A percentile compares a stretch with the other conserved stretches of the same genome.
phyloP scores from a whole-genome alignment of 148 eudicot genomes.

The Gaultheria prostrata region DNA sequence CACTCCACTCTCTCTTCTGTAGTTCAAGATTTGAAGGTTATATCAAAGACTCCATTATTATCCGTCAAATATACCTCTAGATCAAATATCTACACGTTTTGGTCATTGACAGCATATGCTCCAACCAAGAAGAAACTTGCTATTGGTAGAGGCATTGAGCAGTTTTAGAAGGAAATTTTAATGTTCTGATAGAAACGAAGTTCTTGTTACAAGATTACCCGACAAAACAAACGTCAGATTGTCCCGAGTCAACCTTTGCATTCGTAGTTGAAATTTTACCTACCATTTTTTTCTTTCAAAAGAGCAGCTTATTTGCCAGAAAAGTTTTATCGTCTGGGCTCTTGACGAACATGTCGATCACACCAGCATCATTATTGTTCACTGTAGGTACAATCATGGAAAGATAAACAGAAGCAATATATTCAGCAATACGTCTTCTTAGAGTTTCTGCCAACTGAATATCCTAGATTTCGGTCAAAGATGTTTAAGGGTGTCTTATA shows the following conservation, averaged over 20 bases:
- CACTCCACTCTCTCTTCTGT: background rate
- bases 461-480: background rate
- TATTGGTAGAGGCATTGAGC: background rate
- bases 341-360: background rate
- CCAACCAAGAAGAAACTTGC: background rate
- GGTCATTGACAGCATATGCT: background rate
- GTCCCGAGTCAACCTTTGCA: background rate
- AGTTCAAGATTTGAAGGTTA: no score
- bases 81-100: background rate
- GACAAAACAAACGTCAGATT: background rate
- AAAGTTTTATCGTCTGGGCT: background rate
- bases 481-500: background rate
- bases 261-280: background rate
- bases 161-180: background rate
- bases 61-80: background rate
- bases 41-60: no score
- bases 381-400: background rate
- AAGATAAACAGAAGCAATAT: background rate
- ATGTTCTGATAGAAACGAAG: background rate
- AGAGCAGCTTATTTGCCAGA: background rate
- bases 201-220: background rate
- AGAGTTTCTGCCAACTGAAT: background rate
- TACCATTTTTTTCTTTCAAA: background rate
- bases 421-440: background rate
- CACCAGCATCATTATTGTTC: background rate